A percentile compares a stretch with the other conserved stretches of the same genome.
Evolutionary conservation across 2,329 filamentous ascomycete genomes (phyloP).

Genomic region (Chrysoporthe cubensis): DNA sequence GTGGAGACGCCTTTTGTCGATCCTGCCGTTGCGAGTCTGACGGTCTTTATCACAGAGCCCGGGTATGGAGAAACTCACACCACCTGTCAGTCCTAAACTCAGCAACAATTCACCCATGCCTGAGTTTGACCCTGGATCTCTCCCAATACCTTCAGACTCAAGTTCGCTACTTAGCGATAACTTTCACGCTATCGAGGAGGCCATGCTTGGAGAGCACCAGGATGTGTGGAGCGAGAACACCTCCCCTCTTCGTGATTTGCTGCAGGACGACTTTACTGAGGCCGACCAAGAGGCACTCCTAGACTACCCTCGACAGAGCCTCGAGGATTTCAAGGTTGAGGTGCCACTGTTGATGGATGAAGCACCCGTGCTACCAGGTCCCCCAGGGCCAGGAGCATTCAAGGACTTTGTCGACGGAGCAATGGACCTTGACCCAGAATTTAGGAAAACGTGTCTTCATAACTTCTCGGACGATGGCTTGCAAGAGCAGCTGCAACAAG

Average conservation of each 20-base stretch:
- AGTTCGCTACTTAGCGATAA: constrained; percentile 33
- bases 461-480: constrained; percentile 14
- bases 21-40: not conserved
- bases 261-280: not conserved
- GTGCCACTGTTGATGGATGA: constrained; percentile 31
- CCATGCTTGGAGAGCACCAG: constrained; percentile 31
- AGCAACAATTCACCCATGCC: constrained; percentile 29
- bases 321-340: constrained; percentile 32
- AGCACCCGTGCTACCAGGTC: not conserved
- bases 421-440: constrained; percentile 18
- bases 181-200: constrained; percentile 31
- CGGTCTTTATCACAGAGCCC: constrained; percentile 10
- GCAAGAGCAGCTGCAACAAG: constrained; percentile 23
- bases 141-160: constrained; percentile 33
- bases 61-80: constrained; percentile 31
- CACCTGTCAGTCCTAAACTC: constrained; percentile 33
- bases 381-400: constrained; percentile 15
- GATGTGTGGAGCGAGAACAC: constrained; percentile 31
- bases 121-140: constrained; percentile 26
- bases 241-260: constrained; percentile 26
- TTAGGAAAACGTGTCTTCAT: not conserved
- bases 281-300: constrained; percentile 25
- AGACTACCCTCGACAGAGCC: constrained; percentile 2
- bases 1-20: not conserved
- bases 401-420: constrained; percentile 29